Percentiles rank a stretch among this genome's conserved stretches.
Evolutionary conservation across 305 asterid species (phyloP).

Genomic region (Ajuga reptans): DNA sequence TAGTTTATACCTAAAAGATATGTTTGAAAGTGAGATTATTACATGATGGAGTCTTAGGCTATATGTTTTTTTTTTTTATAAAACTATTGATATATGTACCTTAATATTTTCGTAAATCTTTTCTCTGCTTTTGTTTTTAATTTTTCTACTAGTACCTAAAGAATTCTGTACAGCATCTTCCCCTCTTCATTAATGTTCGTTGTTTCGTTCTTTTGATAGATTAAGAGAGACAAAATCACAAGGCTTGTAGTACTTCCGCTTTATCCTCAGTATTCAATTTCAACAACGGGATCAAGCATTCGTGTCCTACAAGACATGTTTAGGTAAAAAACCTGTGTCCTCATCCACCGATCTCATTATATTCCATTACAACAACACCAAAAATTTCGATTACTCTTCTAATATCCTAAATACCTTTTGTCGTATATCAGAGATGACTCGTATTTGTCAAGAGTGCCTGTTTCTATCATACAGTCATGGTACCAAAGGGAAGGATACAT

Average conservation of each 20-base stretch:
- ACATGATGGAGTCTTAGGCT: neutral
- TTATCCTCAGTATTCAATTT: constrained; percentile 89
- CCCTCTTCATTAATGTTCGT: neutral
- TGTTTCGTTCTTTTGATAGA: constrained; percentile 41
- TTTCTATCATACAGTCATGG: constrained; percentile 85
- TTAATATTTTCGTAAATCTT: neutral
- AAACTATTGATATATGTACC: neutral
- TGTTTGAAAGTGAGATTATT: neutral
- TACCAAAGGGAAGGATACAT: constrained; percentile 80
- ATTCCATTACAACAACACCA: neutral
- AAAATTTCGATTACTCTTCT: neutral
- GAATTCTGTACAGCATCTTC: neutral
- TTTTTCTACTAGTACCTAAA: neutral
- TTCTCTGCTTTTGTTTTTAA: neutral
- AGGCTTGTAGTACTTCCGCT: constrained; percentile 81
- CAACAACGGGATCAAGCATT: constrained; percentile 94
- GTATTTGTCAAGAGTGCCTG: constrained; percentile 59
- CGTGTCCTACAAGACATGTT: constrained; percentile 74
- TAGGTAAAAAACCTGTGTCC: constrained; percentile 30
- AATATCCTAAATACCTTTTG: neutral
- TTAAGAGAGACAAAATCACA: constrained; percentile 66
- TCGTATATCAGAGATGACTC: constrained; percentile 49
- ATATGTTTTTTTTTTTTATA: neutral
- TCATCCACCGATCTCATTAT: neutral
- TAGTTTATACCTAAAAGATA: neutral